Conservation (phyloP, 805 yeast species). For the Metschnikowia lochheadii region DNA sequence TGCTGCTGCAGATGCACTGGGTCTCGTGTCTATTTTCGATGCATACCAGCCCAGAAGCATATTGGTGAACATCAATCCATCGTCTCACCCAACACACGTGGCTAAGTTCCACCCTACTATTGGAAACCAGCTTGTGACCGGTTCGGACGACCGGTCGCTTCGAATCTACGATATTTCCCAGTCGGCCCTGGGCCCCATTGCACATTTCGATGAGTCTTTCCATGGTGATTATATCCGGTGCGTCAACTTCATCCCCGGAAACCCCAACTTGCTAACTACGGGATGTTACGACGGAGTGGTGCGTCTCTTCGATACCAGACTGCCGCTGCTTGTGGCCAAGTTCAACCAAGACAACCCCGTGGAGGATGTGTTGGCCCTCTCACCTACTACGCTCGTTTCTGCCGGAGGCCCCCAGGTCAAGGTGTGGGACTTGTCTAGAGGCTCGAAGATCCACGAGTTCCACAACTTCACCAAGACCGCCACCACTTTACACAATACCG, state of each 20-base stretch:
- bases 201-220: conserved; percentile 53
- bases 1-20: conserved; percentile 94
- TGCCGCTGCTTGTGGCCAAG: conserved; percentile 51
- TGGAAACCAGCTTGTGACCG: conserved; percentile 73
- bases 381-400: conserved; percentile 70
- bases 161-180: conserved; percentile 85
- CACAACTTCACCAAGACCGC: conserved; percentile 92
- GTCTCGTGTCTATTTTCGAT: conserved; percentile 87
- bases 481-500: conserved; percentile 72
- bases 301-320: conserved; percentile 79
- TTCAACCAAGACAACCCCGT: conserved; percentile 76
- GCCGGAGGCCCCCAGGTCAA: conserved; percentile 80
- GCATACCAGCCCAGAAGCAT: conserved; percentile 74
- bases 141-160: conserved; percentile 86
- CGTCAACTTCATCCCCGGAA: conserved; percentile 69
- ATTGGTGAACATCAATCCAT: conserved; percentile 75
- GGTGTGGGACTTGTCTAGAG: conserved; percentile 89
- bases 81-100: conserved; percentile 86
- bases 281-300: conserved; percentile 92
- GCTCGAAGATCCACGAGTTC: conserved; percentile 64
- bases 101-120: conserved; percentile 84
- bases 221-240: conserved; percentile 89
- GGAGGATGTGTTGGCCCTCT: conserved; percentile 74
- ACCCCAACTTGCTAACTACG: conserved; percentile 76
- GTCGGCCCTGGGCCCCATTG: conserved; percentile 62